Percentiles rank a stretch among this genome's conserved stretches.
Evolutionary conservation across 768 basidiomycete species (phyloP).

Genomic region (Rhodotorula toruloides): DNA sequence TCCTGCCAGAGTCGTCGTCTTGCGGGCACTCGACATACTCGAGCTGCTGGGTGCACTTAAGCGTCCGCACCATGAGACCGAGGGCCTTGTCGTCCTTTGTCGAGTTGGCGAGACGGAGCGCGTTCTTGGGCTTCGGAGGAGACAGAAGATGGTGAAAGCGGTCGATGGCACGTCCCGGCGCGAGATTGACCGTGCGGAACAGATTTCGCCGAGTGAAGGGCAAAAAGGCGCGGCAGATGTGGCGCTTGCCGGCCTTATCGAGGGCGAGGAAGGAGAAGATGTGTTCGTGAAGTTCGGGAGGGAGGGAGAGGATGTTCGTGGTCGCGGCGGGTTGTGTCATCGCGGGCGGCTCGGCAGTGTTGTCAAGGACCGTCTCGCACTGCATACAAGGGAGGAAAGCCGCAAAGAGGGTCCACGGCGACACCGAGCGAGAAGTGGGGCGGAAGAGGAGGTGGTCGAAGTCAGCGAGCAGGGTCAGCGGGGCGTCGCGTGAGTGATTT

Average conservation of each 20-base stretch:
- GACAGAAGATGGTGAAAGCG: background rate
- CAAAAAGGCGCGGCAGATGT: background rate
- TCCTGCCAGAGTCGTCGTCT: background rate
- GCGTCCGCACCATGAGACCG: too few species aligned
- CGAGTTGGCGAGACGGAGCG: background rate
- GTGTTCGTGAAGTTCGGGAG: background rate
- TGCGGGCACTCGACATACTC: too few species aligned
- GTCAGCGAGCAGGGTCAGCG: too few species aligned
- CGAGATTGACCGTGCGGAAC: background rate
- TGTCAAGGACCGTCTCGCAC: background rate
- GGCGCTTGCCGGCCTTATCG: background rate
- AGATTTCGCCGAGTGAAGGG: background rate
- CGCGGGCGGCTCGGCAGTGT: background rate
- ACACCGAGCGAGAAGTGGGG: too few species aligned
- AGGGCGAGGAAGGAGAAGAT: background rate
- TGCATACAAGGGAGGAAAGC: too few species aligned
- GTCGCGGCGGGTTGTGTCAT: background rate
- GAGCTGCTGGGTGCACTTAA: too few species aligned
- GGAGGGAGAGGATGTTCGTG: background rate
- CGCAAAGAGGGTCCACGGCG: too few species aligned
- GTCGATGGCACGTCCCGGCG: rapidly evolving
- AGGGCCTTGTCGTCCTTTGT: too few species aligned
- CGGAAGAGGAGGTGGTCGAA: too few species aligned
- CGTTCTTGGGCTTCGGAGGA: background rate
- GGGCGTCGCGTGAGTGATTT: too few species aligned